Percentiles rank a stretch among this genome's conserved stretches.
phyloP scores from a whole-genome alignment of 257 asterid species.

The Cynanchum wilfordii region DNA sequence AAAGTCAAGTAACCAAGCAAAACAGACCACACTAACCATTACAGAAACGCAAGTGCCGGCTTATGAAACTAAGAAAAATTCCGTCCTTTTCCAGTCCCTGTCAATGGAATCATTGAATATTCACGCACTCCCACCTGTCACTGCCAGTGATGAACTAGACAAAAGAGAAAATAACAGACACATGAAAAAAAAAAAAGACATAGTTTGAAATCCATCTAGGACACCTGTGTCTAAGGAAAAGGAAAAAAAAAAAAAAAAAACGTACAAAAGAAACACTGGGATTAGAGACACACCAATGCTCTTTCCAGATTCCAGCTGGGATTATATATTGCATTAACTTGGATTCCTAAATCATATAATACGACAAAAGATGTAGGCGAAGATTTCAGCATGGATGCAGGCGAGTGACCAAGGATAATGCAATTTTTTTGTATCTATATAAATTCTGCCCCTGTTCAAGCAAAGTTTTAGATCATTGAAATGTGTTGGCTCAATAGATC shows the following conservation, averaged over 20 bases:
- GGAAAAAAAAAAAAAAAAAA: neutral
- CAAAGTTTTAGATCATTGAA: neutral
- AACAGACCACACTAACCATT: neutral
- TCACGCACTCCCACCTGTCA: neutral
- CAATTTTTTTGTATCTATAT: too few species aligned
- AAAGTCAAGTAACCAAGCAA: conserved; percentile 15
- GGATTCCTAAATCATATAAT: neutral
- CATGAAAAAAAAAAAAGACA: too few species aligned
- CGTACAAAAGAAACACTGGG: neutral
- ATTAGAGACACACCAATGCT: neutral
- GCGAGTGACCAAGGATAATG: neutral
- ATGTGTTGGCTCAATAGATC: too few species aligned
- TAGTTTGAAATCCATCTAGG: too few species aligned
- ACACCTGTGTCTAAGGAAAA: too few species aligned
- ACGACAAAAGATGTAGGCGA: neutral
- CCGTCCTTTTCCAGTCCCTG: neutral
- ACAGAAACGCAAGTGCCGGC: conserved; percentile 6
- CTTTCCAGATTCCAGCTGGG: conserved; percentile 3
- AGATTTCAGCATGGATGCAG: conserved; percentile 3
- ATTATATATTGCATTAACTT: neutral
- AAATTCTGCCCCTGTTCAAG: neutral
- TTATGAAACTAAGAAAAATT: neutral
- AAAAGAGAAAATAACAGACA: neutral
- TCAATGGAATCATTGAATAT: neutral
- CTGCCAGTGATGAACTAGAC: neutral